Conservation (phyloP, 1,139 yeast species). For the Geotrichum restrictum region DNA sequence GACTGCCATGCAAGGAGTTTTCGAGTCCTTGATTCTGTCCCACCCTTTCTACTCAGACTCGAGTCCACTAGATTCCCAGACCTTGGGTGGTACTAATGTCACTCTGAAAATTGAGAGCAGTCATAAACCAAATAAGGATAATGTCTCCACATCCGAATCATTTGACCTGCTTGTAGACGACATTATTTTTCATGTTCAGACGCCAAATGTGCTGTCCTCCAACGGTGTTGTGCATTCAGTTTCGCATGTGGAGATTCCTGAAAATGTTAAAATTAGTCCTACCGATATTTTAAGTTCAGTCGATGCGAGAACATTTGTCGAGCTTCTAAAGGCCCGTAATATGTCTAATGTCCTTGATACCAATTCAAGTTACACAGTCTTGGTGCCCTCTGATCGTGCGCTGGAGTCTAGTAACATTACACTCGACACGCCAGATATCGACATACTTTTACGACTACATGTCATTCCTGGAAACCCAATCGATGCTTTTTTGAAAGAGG, state of each 20-base stretch:
- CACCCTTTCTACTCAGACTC: constrained; percentile 68
- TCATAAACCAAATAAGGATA: not conserved
- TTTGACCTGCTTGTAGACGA: constrained; percentile 34
- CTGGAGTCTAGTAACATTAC: constrained; percentile 54
- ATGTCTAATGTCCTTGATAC: constrained; percentile 38
- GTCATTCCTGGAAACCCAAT: constrained; percentile 56
- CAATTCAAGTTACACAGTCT: constrained; percentile 52
- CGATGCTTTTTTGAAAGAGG: constrained; percentile 35
- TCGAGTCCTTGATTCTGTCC: constrained; percentile 59
- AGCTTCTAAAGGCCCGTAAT: constrained; percentile 45
- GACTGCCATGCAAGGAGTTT: constrained; percentile 48
- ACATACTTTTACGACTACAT: constrained; percentile 61
- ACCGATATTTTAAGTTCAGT: constrained; percentile 54
- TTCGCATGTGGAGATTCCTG: constrained; percentile 55
- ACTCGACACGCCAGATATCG: constrained; percentile 44
- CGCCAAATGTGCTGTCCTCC: constrained; percentile 68
- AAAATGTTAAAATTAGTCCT: constrained; percentile 51
- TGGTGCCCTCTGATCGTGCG: constrained; percentile 67
- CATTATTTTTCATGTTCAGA: constrained; percentile 33
- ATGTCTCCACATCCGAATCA: not conserved
- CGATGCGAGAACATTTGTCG: constrained; percentile 44
- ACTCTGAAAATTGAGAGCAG: constrained; percentile 32
- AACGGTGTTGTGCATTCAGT: constrained; percentile 85
- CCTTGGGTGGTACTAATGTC: constrained; percentile 41
- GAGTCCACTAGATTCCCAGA: constrained; percentile 30